Conservation (phyloP, 2,329 filamentous ascomycete species). For the Pseudohalonectria lignicola region DNA sequence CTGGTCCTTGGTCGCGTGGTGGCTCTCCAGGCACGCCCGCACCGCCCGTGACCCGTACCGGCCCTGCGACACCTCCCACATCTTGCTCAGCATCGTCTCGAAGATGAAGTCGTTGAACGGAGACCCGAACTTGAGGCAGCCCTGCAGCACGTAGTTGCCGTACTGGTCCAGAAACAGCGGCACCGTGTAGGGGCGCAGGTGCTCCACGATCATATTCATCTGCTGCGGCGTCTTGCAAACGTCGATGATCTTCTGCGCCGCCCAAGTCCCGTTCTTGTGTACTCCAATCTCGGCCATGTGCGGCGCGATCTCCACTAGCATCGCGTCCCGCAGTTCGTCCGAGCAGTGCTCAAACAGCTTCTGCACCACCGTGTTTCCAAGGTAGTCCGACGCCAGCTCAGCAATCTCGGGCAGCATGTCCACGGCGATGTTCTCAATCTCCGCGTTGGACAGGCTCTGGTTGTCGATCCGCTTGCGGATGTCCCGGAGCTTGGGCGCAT, state of each 20-base stretch:
- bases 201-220: conserved; percentile 74
- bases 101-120: conserved; percentile 96
- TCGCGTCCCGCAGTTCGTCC: conserved; percentile 78
- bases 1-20: conserved; percentile 89
- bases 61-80: conserved; percentile 90
- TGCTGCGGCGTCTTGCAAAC: conserved; percentile 78
- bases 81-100: conserved; percentile 85
- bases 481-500: conserved; percentile 88
- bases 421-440: conserved; percentile 85
- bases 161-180: conserved; percentile 95
- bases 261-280: conserved; percentile 99
- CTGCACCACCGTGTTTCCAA: conserved; percentile 98
- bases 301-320: conserved; percentile 79
- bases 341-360: conserved; percentile 97
- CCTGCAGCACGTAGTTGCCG: conserved; percentile 96
- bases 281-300: conserved; percentile 94
- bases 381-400: conserved; percentile 87
- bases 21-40: conserved; percentile 92
- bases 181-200: conserved; percentile 75
- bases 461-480: conserved; percentile 98
- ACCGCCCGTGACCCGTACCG: conserved; percentile 92
- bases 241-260: conserved; percentile 98
- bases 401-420: conserved; percentile 96
- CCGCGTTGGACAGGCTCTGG: conserved; percentile 69
- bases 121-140: conserved; percentile 81